phyloP scores from a whole-genome alignment of 345 rosid species.

The Abelmoschus esculentus region DNA sequence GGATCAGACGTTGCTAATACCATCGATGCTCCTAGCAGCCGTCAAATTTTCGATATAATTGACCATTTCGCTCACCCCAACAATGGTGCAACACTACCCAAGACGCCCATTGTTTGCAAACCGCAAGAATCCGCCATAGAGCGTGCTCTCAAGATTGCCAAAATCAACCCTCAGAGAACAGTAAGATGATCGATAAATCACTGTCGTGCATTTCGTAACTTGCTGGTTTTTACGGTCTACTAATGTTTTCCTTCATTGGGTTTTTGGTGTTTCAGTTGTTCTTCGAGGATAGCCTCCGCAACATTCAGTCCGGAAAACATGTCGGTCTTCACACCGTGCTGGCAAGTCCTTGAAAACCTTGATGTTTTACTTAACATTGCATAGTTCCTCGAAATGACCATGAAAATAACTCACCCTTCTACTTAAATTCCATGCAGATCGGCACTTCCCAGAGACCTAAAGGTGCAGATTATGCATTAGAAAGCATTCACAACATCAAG shows the following conservation, averaged over 20 bases:
- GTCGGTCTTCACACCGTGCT: slow-evolving; percentile 57
- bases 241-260: not conserved
- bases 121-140: slow-evolving; percentile 56
- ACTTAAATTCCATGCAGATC: slow-evolving; percentile 26
- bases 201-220: not conserved
- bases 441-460: slow-evolving; percentile 51
- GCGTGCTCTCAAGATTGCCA: slow-evolving; percentile 47
- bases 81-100: slow-evolving; percentile 31
- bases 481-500: slow-evolving; percentile 64
- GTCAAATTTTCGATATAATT: slow-evolving; percentile 43
- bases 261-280: slow-evolving; percentile 38
- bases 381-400: not conserved
- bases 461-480: slow-evolving; percentile 64
- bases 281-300: slow-evolving; percentile 69
- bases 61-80: slow-evolving; percentile 41
- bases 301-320: slow-evolving; percentile 62
- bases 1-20: slow-evolving; percentile 20
- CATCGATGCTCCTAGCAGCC: not conserved
- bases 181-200: slow-evolving; percentile 23
- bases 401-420: not conserved
- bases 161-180: slow-evolving; percentile 53
- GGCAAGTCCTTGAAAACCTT: slow-evolving; percentile 26
- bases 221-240: not conserved
- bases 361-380: not conserved
- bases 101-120: slow-evolving; percentile 58